Evolutionary conservation across 495 filamentous ascomycete genomes (phyloP).

Genomic region (Saxispiralis lemnorum): DNA sequence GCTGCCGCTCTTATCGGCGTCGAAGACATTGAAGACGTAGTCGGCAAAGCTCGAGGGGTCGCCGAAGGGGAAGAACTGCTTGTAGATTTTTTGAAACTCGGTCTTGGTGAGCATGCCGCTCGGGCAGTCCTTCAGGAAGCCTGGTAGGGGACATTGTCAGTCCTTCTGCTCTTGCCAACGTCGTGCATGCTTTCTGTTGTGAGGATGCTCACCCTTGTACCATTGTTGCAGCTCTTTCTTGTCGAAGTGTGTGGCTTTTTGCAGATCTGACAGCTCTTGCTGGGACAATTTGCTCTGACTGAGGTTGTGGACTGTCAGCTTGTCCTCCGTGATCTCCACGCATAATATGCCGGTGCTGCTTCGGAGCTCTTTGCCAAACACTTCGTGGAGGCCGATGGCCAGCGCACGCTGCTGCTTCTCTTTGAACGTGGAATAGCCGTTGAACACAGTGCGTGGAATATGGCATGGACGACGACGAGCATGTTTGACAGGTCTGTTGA

Average conservation of each 20-base stretch:
- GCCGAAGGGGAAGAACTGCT: conserved; percentile 97
- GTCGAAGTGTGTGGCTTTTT: conserved; percentile 93
- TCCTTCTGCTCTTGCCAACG: too few species aligned
- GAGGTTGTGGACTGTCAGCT: conserved; percentile 13
- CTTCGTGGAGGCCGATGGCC: conserved; percentile 3
- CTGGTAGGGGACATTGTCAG: conserved; percentile 27
- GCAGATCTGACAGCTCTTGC: conserved; percentile 83
- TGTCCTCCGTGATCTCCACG: conserved; percentile 4
- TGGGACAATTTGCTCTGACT: conserved; percentile 66
- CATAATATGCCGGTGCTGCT: conserved; percentile 4
- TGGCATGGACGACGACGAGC: conserved; percentile 10
- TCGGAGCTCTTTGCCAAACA: conserved; percentile 5
- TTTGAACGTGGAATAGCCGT: conserved; percentile 12
- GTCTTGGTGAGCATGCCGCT: conserved; percentile 90
- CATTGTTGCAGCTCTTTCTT: conserved; percentile 99
- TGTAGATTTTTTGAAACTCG: conserved; percentile 98
- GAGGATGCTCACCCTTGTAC: conserved; percentile 66
- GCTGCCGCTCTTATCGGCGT: conserved; percentile 85
- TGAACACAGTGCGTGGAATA: conserved; percentile 9
- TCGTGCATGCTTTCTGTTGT: not conserved
- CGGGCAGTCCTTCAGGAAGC: conserved; percentile 95
- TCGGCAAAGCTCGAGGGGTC: conserved; percentile 93
- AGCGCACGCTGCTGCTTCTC: conserved; percentile 6
- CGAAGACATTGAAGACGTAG: conserved; percentile 98
- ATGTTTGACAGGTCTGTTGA: conserved; percentile 8